A percentile compares a stretch with the other conserved stretches of the same genome.
Conservation (phyloP, 768 basidiomycete species). For the Boletus rubescentipes region DNA sequence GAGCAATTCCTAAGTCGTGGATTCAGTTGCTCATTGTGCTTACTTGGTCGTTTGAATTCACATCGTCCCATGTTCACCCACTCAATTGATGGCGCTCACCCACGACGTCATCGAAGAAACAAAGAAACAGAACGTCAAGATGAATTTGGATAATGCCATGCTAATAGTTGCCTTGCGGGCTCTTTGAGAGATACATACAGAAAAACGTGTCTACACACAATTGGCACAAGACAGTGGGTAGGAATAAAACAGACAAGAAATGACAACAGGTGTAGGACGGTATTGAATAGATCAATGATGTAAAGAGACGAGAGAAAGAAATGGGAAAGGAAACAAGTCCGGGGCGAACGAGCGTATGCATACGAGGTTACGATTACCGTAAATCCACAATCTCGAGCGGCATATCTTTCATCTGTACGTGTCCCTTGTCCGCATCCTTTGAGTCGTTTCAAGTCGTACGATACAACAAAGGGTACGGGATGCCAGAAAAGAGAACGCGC, state of each 20-base stretch:
- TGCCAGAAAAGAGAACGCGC: not conserved
- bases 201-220: not conserved
- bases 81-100: too few relatives aligned
- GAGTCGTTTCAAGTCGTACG: not conserved
- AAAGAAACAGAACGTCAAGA: not conserved
- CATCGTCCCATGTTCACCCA: not conserved
- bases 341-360: not conserved
- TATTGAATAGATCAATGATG: not conserved
- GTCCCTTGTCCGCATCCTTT: constrained; percentile 82
- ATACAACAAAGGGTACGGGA: not conserved
- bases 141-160: constrained; percentile 4
- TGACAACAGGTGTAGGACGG: not conserved
- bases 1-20: too few relatives aligned
- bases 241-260: not conserved
- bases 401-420: constrained; percentile 75
- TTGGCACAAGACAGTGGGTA: not conserved
- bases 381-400: constrained; percentile 84
- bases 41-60: not conserved
- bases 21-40: too few relatives aligned
- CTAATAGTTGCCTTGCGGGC: not conserved
- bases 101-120: not conserved
- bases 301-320: not conserved
- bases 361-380: constrained; percentile 35
- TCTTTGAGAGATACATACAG: constrained; percentile 8
- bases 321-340: not conserved